Conservation (phyloP, 441 rosid species). For the Gossypium aridum region DNA sequence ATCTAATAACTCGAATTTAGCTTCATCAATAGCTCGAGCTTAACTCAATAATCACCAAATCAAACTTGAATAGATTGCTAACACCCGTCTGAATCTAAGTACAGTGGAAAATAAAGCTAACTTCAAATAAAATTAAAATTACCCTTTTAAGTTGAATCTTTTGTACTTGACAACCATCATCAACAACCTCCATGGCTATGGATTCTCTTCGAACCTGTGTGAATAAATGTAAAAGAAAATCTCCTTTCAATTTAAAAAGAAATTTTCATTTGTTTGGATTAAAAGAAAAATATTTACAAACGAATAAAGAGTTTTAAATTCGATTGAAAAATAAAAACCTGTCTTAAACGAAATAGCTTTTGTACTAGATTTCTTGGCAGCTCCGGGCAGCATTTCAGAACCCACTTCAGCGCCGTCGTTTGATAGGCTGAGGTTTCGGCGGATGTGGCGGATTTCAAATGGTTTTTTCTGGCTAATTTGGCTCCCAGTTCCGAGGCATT, state of each 20-base stretch:
- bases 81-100: too few relatives aligned
- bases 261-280: not conserved
- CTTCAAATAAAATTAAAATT: conserved; percentile 21
- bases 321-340: conserved; percentile 34
- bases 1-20: too few relatives aligned
- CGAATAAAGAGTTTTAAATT: not conserved
- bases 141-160: conserved; percentile 54
- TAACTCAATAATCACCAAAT: too few relatives aligned
- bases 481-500: conserved; percentile 47
- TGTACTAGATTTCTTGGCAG: conserved; percentile 78
- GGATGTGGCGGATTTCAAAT: conserved; percentile 6
- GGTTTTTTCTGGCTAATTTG: conserved; percentile 25
- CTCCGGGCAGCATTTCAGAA: conserved; percentile 75
- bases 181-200: conserved; percentile 10
- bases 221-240: not conserved
- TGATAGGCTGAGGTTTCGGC: conserved; percentile 6
- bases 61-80: too few relatives aligned
- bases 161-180: conserved; percentile 27
- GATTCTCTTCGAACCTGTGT: conserved; percentile 67
- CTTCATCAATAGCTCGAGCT: too few relatives aligned
- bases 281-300: too few relatives aligned
- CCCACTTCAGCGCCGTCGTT: conserved; percentile 80
- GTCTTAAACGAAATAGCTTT: conserved; percentile 85
- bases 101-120: not conserved
- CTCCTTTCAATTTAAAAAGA: not conserved